Conservation (phyloP, 345 rosid genomes). For the Corchorus capsularis region DNA sequence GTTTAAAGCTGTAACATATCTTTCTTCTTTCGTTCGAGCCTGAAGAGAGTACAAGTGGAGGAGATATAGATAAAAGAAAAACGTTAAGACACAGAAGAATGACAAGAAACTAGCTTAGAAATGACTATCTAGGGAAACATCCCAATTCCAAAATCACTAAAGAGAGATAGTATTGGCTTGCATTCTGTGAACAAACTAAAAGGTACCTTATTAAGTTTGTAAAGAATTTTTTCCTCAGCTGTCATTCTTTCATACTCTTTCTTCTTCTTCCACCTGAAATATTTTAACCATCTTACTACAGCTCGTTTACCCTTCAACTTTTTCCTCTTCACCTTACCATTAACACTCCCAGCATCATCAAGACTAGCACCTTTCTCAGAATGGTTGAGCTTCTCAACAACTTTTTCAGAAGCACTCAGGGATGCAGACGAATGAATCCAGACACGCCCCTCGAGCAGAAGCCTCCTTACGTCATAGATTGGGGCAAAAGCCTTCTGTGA, state of each 20-base stretch:
- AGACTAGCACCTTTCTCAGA: slow-evolving; percentile 26
- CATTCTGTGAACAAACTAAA: slow-evolving; percentile 3
- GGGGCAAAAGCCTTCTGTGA: slow-evolving; percentile 24
- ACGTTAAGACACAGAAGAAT: slow-evolving; percentile 1
- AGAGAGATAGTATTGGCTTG: background rate
- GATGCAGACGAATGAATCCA: slow-evolving; percentile 50
- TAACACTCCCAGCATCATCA: slow-evolving; percentile 36
- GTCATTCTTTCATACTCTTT: slow-evolving; percentile 91
- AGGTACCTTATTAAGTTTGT: slow-evolving; percentile 71
- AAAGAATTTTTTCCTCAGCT: slow-evolving; percentile 71
- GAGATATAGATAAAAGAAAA: background rate
- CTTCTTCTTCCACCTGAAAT: slow-evolving; percentile 93
- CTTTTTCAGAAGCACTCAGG: slow-evolving; percentile 25
- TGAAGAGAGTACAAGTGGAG: slow-evolving; percentile 25
- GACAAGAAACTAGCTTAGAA: background rate
- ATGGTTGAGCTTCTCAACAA: slow-evolving; percentile 27
- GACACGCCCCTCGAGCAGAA: slow-evolving; percentile 28
- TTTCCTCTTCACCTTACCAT: slow-evolving; percentile 58
- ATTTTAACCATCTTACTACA: slow-evolving; percentile 85
- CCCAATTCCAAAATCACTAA: slow-evolving; percentile 1
- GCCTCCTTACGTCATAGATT: slow-evolving; percentile 11
- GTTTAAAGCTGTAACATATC: slow-evolving; percentile 64
- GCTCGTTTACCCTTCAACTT: slow-evolving; percentile 88
- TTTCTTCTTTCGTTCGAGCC: slow-evolving; percentile 88
- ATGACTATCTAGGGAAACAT: background rate